Evolutionary conservation across 805 yeast genomes (phyloP).

Genomic region (Dipodascus geniculatus): DNA sequence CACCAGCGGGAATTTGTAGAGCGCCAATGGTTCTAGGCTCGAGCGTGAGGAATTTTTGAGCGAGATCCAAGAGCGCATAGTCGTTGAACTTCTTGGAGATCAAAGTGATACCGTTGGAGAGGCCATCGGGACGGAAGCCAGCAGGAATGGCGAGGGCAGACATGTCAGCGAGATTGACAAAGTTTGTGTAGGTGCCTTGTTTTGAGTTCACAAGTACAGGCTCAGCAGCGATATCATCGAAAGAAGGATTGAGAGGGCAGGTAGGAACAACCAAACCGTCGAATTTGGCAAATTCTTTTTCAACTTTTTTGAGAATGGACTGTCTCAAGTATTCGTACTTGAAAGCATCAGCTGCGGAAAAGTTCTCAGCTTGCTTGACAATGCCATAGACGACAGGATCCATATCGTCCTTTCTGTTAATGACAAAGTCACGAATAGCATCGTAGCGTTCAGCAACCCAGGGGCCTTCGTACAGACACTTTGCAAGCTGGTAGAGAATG

Average conservation of each 20-base stretch:
- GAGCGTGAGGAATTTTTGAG: conserved; percentile 49
- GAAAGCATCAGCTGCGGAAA: conserved; percentile 74
- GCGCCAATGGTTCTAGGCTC: conserved; percentile 50
- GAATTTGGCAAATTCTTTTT: conserved; percentile 39
- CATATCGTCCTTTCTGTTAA: conserved; percentile 61
- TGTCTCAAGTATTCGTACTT: conserved; percentile 81
- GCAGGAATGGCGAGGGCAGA: conserved; percentile 87
- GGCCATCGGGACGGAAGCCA: conserved; percentile 77
- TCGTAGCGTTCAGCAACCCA: conserved; percentile 96
- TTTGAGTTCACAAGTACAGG: conserved; percentile 75
- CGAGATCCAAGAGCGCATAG: conserved; percentile 77
- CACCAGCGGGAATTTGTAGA: conserved; percentile 25
- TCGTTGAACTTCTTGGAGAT: conserved; percentile 77
- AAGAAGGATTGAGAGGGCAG: conserved; percentile 82
- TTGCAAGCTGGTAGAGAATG: conserved; percentile 69
- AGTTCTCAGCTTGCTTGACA: conserved; percentile 65
- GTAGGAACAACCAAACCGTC: conserved; percentile 88
- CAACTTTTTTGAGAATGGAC: conserved; percentile 57
- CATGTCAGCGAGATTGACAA: conserved; percentile 87
- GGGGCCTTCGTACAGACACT: conserved; percentile 90
- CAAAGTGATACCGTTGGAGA: conserved; percentile 85
- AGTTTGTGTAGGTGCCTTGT: conserved; percentile 98
- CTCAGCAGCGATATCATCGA: conserved; percentile 58
- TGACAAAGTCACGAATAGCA: conserved; percentile 60
- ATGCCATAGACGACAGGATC: conserved; percentile 78